A percentile compares a stretch with the other conserved stretches of the same genome.
phyloP scores from a whole-genome alignment of 805 yeast genomes.

The Candida nemodendra region DNA sequence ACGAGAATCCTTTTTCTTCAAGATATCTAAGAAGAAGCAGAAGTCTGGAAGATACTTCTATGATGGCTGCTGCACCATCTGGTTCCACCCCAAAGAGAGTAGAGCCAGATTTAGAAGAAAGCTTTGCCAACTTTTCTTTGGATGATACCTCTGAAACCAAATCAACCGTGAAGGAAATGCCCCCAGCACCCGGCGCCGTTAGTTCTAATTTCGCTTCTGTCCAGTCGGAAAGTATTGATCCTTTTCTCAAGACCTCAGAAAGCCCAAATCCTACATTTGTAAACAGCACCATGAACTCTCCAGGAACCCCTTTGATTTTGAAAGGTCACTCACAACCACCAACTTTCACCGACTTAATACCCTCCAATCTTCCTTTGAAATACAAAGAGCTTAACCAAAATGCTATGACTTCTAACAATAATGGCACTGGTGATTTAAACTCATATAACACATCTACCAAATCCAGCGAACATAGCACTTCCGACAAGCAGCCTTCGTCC shows the following conservation, averaged over 20 bases:
- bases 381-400: conserved; percentile 1
- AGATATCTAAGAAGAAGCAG: conserved; percentile 24
- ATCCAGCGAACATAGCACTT: background rate
- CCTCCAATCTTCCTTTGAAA: conserved; percentile 12
- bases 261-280: conserved; percentile 6
- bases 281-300: conserved; percentile 20
- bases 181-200: background rate
- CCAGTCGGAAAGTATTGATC: conserved; percentile 21
- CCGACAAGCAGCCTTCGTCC: background rate
- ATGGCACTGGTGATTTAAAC: background rate
- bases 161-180: background rate
- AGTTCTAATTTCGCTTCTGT: conserved; percentile 7
- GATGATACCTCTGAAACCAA: conserved; percentile 8
- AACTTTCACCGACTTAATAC: conserved; percentile 20
- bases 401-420: background rate
- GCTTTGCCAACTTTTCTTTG: conserved; percentile 6
- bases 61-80: conserved; percentile 2
- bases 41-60: conserved; percentile 22
- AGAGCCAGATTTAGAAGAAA: conserved; percentile 3
- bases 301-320: conserved; percentile 24
- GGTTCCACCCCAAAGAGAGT: conserved; percentile 4
- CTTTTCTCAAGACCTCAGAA: conserved; percentile 12
- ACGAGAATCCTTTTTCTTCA: conserved; percentile 17
- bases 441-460: background rate
- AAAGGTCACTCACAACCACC: conserved; percentile 20